A percentile compares a stretch with the other conserved stretches of the same genome.
phyloP scores from a whole-genome alignment of 2,329 filamentous ascomycete species.

The Sclerotinia trifoliorum region DNA sequence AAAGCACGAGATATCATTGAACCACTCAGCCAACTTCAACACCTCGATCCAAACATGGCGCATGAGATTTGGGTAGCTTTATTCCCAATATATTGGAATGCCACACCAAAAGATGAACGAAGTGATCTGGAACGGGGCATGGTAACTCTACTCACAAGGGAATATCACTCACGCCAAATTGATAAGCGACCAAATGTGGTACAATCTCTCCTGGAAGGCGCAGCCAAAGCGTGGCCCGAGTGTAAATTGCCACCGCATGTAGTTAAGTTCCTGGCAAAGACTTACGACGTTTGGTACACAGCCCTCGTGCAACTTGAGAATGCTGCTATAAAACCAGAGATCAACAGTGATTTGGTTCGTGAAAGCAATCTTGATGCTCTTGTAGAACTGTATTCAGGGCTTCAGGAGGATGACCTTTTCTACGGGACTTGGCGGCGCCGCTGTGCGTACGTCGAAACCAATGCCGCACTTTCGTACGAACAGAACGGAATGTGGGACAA shows the following conservation, averaged over 20 bases:
- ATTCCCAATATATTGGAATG: slow-evolving; percentile 93
- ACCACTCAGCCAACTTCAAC: slow-evolving; percentile 87
- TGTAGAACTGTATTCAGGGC: slow-evolving; percentile 84
- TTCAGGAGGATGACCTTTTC: slow-evolving; percentile 96
- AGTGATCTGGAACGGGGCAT: slow-evolving; percentile 87
- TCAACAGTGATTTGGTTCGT: slow-evolving; percentile 78
- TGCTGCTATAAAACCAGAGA: slow-evolving; percentile 71
- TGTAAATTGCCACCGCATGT: slow-evolving; percentile 95
- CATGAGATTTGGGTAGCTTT: slow-evolving; percentile 88
- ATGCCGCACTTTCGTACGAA: slow-evolving; percentile 94
- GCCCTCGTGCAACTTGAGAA: slow-evolving; percentile 88
- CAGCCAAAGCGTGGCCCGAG: slow-evolving; percentile 77
- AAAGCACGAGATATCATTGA: slow-evolving; percentile 86
- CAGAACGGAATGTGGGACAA: slow-evolving; percentile 99
- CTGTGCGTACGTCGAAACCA: slow-evolving; percentile 96
- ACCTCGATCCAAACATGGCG: slow-evolving; percentile 77
- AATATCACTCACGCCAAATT: slow-evolving; percentile 91
- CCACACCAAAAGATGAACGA: slow-evolving; percentile 81
- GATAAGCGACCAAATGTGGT: slow-evolving; percentile 95
- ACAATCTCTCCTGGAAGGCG: slow-evolving; percentile 85
- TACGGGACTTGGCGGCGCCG: slow-evolving; percentile 95
- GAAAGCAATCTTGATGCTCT: slow-evolving; percentile 96
- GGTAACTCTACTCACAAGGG: slow-evolving; percentile 86
- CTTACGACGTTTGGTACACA: slow-evolving; percentile 97
- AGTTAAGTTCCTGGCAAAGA: slow-evolving; percentile 90